Percentiles rank a stretch among this genome's conserved stretches.
phyloP scores from a whole-genome alignment of 106 monocot genomes.

The Posidonia australis region DNA sequence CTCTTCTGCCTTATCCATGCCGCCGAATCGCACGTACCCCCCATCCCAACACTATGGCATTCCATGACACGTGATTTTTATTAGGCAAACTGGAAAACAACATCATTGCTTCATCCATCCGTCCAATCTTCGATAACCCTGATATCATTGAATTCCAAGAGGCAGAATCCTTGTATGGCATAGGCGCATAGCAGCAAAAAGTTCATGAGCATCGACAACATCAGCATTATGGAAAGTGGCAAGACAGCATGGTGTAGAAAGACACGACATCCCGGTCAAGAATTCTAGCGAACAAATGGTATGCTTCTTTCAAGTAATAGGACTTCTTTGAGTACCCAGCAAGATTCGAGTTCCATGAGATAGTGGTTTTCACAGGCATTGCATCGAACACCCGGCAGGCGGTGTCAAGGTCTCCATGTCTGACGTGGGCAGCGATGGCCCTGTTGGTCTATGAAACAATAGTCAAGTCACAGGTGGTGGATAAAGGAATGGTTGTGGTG shows the following conservation, averaged over 20 bases:
- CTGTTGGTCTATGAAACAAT: slow-evolving; percentile 15
- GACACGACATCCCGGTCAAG: slow-evolving; percentile 56
- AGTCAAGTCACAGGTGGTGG: not conserved
- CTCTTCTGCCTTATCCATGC: slow-evolving; percentile 26
- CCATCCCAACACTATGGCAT: slow-evolving; percentile 46
- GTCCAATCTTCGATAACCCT: slow-evolving; percentile 20
- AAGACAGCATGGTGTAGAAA: slow-evolving; percentile 66
- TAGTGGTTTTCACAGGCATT: slow-evolving; percentile 26
- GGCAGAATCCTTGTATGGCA: slow-evolving; percentile 31
- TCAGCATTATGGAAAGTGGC: slow-evolving; percentile 40
- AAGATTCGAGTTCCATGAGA: slow-evolving; percentile 53
- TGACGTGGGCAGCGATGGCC: slow-evolving; percentile 22
- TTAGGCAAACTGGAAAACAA: slow-evolving; percentile 33
- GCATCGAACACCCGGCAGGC: slow-evolving; percentile 36
- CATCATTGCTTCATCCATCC: slow-evolving; percentile 24
- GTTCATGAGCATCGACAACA: slow-evolving; percentile 19
- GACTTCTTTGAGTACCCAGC: slow-evolving; percentile 32
- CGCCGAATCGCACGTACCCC: slow-evolving; percentile 28
- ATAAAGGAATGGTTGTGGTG: too few species aligned
- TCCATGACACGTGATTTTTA: slow-evolving; percentile 50
- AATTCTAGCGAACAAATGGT: slow-evolving; percentile 38
- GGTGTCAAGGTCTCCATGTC: slow-evolving; percentile 28
- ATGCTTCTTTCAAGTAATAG: slow-evolving; percentile 26
- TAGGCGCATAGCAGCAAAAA: slow-evolving; percentile 28
- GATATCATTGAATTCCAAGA: slow-evolving; percentile 72